Conservation (phyloP, 495 filamentous ascomycete species). For the Podospora comata region DNA sequence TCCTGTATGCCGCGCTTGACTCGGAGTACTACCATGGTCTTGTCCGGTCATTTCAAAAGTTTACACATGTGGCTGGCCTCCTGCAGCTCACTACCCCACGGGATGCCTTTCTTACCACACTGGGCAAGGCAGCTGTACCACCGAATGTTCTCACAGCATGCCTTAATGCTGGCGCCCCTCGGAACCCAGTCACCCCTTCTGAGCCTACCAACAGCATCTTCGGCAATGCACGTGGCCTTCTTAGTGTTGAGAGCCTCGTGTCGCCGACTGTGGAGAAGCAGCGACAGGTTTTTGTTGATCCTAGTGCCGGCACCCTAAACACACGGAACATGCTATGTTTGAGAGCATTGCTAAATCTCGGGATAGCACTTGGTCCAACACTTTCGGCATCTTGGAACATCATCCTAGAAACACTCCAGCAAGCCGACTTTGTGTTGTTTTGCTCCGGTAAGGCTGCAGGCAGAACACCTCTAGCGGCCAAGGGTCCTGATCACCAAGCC, state of each 20-base stretch:
- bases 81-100: slow-evolving; percentile 78
- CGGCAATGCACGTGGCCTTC: slow-evolving; percentile 59
- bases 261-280: slow-evolving; percentile 48
- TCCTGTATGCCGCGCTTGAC: slow-evolving; percentile 85
- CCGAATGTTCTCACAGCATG: slow-evolving; percentile 66
- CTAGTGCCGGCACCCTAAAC: slow-evolving; percentile 58
- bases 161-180: slow-evolving; percentile 41
- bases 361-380: slow-evolving; percentile 89
- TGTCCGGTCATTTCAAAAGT: slow-evolving; percentile 92
- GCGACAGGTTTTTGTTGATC: slow-evolving; percentile 52
- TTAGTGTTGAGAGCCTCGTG: slow-evolving; percentile 62
- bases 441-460: slow-evolving; percentile 50
- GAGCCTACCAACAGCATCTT: slow-evolving; percentile 54
- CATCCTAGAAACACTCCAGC: slow-evolving; percentile 82
- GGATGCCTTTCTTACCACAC: slow-evolving; percentile 90
- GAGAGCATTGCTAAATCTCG: slow-evolving; percentile 84
- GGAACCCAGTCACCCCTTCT: slow-evolving; percentile 36
- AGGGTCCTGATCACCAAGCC: slow-evolving; percentile 40
- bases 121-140: slow-evolving; percentile 89
- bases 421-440: slow-evolving; percentile 83
- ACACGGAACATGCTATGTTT: slow-evolving; percentile 88
- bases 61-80: slow-evolving; percentile 90
- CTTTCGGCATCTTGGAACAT: slow-evolving; percentile 84
- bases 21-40: slow-evolving; percentile 92
- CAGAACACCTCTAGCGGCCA: slow-evolving; percentile 43